phyloP scores from a whole-genome alignment of 2,329 filamentous ascomycete genomes.

The Diaporthe ampelina region DNA sequence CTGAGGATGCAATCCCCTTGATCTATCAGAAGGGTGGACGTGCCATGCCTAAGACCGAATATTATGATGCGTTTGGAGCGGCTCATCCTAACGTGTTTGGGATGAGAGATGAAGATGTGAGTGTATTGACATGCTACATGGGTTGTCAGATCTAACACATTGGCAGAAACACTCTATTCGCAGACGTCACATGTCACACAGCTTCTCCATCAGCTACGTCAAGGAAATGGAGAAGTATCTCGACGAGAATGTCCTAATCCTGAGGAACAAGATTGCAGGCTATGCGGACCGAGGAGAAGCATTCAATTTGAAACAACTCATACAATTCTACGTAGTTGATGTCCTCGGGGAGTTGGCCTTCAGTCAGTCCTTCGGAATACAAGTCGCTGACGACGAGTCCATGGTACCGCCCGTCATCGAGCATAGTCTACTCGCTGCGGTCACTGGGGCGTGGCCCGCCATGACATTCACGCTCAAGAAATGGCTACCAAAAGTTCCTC shows the following conservation, averaged over 20 bases:
- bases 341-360: constrained; percentile 15
- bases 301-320: constrained; percentile 5
- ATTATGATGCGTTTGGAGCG: constrained; percentile 52
- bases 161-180: constrained; percentile 43
- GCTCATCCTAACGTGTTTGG: constrained; percentile 52
- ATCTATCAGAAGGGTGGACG: constrained; percentile 49
- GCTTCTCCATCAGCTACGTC: constrained; percentile 50
- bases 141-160: neutral
- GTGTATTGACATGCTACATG: neutral
- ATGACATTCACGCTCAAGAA: constrained; percentile 47
- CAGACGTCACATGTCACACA: constrained; percentile 50
- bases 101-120: constrained; percentile 39
- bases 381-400: constrained; percentile 44
- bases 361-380: constrained; percentile 16
- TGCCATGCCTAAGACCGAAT: constrained; percentile 51
- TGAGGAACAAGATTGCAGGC: neutral
- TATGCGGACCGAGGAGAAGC: neutral
- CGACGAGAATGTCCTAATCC: neutral
- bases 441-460: constrained; percentile 48
- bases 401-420: constrained; percentile 51
- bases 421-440: constrained; percentile 50
- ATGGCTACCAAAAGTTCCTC: constrained; percentile 37
- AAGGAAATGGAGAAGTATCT: constrained; percentile 54
- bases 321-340: constrained; percentile 7
- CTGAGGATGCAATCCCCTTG: constrained; percentile 47